Conservation (phyloP, 306 rosid genomes). For the Trifolium fragiferum region DNA sequence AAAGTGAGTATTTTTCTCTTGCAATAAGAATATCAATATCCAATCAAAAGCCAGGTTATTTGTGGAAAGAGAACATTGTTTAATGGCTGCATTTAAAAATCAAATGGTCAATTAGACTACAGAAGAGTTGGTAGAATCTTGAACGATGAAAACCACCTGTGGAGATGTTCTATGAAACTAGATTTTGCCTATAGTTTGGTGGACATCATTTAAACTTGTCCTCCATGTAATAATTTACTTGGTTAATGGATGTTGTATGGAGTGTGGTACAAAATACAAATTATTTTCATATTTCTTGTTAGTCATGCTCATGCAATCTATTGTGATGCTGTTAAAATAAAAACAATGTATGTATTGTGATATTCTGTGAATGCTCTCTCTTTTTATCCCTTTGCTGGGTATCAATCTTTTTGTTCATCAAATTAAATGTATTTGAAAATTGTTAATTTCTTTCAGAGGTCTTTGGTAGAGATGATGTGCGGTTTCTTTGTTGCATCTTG, state of each 20-base stretch:
- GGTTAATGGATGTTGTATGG: slow-evolving; percentile 21
- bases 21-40: slow-evolving; percentile 22
- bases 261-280: slow-evolving; percentile 18
- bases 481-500: slow-evolving; percentile 98
- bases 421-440: slow-evolving; percentile 14
- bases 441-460: slow-evolving; percentile 63
- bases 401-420: slow-evolving; percentile 16
- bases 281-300: neutral
- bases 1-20: slow-evolving; percentile 15
- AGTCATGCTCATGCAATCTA: no score
- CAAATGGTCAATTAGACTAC: slow-evolving; percentile 8
- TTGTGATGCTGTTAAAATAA: no score
- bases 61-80: slow-evolving; percentile 10
- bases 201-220: neutral
- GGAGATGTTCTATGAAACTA: slow-evolving; percentile 1
- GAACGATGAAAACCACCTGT: neutral
- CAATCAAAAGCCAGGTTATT: neutral
- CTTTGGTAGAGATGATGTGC: slow-evolving; percentile 92
- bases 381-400: slow-evolving; percentile 18
- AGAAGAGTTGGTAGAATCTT: slow-evolving; percentile 10
- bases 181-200: slow-evolving; percentile 24
- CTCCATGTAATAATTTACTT: slow-evolving; percentile 1
- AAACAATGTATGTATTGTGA: slow-evolving; percentile 15
- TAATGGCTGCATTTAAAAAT: slow-evolving; percentile 30
- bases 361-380: neutral